Evolutionary conservation across 2,329 filamentous ascomycete species (phyloP).

Genomic region (Colletotrichum theobromicola): DNA sequence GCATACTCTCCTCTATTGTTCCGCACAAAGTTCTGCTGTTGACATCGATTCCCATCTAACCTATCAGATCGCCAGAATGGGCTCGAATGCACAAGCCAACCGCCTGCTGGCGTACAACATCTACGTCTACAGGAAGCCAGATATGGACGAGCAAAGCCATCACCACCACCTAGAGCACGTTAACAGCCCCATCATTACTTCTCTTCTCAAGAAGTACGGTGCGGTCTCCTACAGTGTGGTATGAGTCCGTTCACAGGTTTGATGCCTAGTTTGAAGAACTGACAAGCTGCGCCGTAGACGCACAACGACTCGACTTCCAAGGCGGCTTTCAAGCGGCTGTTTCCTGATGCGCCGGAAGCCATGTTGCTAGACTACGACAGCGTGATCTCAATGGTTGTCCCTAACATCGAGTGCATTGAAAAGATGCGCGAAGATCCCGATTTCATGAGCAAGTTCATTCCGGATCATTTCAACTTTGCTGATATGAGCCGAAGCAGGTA

Average conservation of each 20-base stretch:
- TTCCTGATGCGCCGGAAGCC: background rate
- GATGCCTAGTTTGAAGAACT: background rate
- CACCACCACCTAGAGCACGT: background rate
- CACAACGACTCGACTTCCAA: background rate
- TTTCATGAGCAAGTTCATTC: background rate
- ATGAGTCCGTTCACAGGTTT: background rate
- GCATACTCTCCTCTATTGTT: fast-evolving
- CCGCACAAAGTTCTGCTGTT: background rate
- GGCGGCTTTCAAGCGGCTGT: background rate
- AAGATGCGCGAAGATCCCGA: constrained; percentile 3
- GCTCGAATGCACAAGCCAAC: background rate
- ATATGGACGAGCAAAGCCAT: background rate
- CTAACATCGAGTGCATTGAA: background rate
- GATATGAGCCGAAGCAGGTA: constrained; percentile 1
- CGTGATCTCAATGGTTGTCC: background rate
- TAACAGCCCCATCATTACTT: background rate
- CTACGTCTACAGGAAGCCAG: background rate
- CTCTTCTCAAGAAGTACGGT: background rate
- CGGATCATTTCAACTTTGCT: constrained; percentile 7
- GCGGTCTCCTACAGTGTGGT: background rate
- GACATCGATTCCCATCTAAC: fast-evolving
- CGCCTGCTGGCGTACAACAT: background rate
- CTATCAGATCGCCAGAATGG: background rate
- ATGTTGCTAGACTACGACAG: background rate
- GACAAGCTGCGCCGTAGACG: background rate